Evolutionary conservation across 2,329 filamentous ascomycete species (phyloP), one percentile per base, ranked within the genome.

Genomic region (Trichoderma asperellum): DNA sequence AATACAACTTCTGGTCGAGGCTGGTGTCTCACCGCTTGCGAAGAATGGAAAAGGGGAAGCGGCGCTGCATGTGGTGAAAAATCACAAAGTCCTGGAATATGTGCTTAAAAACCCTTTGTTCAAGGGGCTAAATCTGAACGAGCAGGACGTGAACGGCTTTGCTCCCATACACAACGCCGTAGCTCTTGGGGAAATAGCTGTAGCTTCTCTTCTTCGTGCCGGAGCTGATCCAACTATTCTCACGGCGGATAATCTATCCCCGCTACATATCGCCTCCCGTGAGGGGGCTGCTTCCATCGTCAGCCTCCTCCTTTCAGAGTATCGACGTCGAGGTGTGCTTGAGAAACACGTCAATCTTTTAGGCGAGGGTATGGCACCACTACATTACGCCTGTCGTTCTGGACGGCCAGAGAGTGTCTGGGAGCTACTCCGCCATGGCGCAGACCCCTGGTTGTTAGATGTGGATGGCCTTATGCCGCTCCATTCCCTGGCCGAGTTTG

Each of bases 351-450:
- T 49, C 8, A 49, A 49, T 49, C 47, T 49, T 24, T n/a, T 49
- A 24, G 47, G 47, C n/a, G 47, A 49, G 3, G 47, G 47, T 5
- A 49, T 24, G 24, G 57, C 57, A 43, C 57, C 57, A 29, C 16
- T 60, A 3, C 57, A 60, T 43, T 60, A 60, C 35, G 57, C 57
- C 14, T 60, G 57, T 43, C 37, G 24, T 29, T 60, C 37, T 43
- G 57, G 57, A 43, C 35, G 12, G 35, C 57, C 57, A n/a, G 57
- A 60, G 24, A 60, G 21, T 60, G 57, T 60, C 34, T 60, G 57
- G 57, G 57, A 60, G 21, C 57, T 60, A 12, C 57, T 60, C 57
- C 57, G 57, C 14, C 29, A 43, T 29, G 57, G 57, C 24, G 57
- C 57, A 43, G 35, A 60, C 16, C 57, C 57, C 18, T 60, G 21